Evolutionary conservation across 2,329 filamentous ascomycete species (phyloP), one percentile per base, ranked within the genome.

Genomic region (Myotisia sp.): DNA sequence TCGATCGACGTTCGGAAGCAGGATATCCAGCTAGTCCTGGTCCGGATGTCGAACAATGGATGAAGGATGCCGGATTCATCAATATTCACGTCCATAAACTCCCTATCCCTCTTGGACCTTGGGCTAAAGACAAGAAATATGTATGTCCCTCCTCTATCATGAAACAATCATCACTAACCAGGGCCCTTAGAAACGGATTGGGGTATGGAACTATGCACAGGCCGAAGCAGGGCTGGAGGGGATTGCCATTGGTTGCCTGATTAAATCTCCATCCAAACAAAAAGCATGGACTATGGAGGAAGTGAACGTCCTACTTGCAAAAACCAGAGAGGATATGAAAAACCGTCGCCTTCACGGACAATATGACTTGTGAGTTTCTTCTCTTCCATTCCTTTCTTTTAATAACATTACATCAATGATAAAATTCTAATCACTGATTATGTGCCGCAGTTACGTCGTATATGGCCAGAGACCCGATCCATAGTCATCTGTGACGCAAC

Each of bases 281-380:
- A 34, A 44, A 16, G 44, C 39, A 6, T 54, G 48, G 47, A 44
- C 35, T 14, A 26, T 29, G 4, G 52, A 56, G 12, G 45, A 51
- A 36, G 44, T 58, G 17, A 43, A 52, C 18, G 42, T 49, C 2
- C 46, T 58, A 13, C 39, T 58, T 8, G 44, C 47, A 4, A 44
- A 53, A 13, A 48, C 55, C 0, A 44, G 54, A 21, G 50, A 45
- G 17, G 53, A 59, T 34, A 43, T 56, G 40, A 43, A 44, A 33
- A 46, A 56, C 34, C 44, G 42, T 6, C 49, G 42, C 24, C 47
- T 54, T 24, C 55, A 58, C 41, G 43, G 44, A 9, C 47, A 51
- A 29, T 47, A 43, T 36, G 40, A 49, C 34, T 47, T 51, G 45
- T 48, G 41, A 19, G 42, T 47, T 21, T 39, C 22, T 12, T 24